Conservation (phyloP, 305 asterid genomes). For the Rubia balearica region DNA sequence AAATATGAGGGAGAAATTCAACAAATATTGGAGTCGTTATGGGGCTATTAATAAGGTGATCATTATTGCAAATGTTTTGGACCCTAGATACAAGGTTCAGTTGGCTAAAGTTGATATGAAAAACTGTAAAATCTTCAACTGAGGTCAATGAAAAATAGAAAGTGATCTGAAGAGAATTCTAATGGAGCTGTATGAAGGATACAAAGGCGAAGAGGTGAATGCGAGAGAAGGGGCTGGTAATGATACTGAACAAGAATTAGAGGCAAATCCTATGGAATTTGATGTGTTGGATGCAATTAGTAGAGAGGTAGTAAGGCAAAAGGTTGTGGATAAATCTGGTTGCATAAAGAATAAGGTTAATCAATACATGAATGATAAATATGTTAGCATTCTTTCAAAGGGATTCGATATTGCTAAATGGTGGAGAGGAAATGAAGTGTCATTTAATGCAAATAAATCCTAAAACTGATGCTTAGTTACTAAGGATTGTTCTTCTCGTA, state of each 20-base stretch:
- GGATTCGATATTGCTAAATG: slow-evolving; percentile 5
- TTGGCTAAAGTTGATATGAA: neutral
- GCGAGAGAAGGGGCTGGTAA: neutral
- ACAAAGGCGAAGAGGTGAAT: neutral
- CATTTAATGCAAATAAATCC: no score
- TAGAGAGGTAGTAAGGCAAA: neutral
- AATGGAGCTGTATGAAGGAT: neutral
- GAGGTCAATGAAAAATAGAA: neutral
- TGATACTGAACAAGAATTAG: neutral
- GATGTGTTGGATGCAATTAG: neutral
- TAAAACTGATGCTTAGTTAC: no score
- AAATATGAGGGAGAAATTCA: neutral
- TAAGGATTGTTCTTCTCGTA: no score
- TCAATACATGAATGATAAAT: neutral
- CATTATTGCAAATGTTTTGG: neutral
- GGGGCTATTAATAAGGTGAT: neutral
- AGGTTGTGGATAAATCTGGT: neutral
- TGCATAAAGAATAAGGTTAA: neutral
- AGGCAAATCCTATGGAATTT: neutral
- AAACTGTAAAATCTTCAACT: no score
- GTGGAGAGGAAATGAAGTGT: neutral
- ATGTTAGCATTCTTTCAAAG: neutral
- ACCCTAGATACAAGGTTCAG: neutral
- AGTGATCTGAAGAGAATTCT: neutral
- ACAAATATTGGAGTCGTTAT: neutral